Evolutionary conservation across 2,329 filamentous ascomycete genomes (phyloP).

Genomic region (Colletotrichum sp.): DNA sequence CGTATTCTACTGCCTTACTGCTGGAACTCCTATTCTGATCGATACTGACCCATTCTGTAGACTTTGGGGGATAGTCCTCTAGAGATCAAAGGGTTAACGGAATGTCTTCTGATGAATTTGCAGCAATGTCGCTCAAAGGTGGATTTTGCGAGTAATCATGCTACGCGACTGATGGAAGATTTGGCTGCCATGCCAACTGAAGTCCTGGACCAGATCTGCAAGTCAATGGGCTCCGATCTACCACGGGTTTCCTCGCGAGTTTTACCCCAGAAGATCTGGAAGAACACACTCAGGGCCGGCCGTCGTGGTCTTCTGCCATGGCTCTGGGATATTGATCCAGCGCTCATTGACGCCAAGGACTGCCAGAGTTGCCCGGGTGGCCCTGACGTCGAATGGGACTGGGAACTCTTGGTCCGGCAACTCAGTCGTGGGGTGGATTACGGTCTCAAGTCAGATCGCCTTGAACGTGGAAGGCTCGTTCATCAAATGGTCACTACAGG

Average conservation of each 20-base stretch:
- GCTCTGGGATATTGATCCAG: background rate
- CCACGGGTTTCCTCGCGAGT: background rate
- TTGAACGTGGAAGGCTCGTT: background rate
- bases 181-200: background rate
- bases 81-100: background rate
- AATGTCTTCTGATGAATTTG: background rate
- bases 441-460: background rate
- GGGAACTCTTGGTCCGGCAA: background rate
- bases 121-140: background rate
- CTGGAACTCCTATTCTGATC: no score
- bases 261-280: background rate
- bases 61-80: background rate
- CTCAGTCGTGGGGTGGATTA: background rate
- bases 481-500: background rate
- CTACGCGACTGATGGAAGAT: background rate
- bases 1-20: background rate
- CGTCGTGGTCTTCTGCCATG: background rate
- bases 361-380: background rate
- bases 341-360: background rate
- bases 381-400: background rate
- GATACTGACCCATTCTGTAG: background rate
- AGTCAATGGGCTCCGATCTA: background rate
- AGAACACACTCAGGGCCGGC: background rate
- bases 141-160: accelerated
- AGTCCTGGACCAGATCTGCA: background rate